A percentile compares a stretch with the other conserved stretches of the same genome.
Evolutionary conservation across 2,329 filamentous ascomycete genomes (phyloP).

Genomic region (Chalaropsis ovoidea): DNA sequence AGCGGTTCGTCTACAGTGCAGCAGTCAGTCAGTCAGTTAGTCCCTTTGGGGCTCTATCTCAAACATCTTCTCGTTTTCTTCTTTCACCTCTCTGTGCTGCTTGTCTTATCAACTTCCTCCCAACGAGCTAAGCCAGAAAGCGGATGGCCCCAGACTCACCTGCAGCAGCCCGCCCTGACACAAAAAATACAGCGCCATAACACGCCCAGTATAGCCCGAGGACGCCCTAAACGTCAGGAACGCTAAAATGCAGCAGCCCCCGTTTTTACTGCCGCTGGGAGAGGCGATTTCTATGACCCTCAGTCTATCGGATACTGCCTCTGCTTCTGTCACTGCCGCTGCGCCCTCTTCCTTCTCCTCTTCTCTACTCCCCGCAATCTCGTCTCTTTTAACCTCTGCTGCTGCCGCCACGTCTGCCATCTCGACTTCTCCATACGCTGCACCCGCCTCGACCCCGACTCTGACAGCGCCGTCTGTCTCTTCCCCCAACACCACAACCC

Average conservation of each 20-base stretch:
- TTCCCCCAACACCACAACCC: slow-evolving; percentile 23
- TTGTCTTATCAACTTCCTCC: neutral
- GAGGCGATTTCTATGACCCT: slow-evolving; percentile 14
- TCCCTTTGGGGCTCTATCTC: neutral
- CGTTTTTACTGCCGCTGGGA: slow-evolving; percentile 9
- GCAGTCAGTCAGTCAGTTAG: neutral
- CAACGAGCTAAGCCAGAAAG: slow-evolving; percentile 9
- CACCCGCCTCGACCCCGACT: neutral
- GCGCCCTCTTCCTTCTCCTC: slow-evolving; percentile 17
- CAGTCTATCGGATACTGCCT: slow-evolving; percentile 18
- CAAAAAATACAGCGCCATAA: neutral
- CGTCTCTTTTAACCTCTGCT: neutral
- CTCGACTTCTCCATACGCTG: neutral
- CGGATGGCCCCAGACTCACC: slow-evolving; percentile 12
- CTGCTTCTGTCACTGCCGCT: slow-evolving; percentile 4
- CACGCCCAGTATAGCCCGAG: neutral
- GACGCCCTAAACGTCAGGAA: neutral
- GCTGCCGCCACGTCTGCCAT: neutral
- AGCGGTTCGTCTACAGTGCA: neutral
- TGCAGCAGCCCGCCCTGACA: too few species aligned
- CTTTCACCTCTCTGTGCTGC: neutral
- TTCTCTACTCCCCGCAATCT: slow-evolving; percentile 9
- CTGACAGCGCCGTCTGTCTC: slow-evolving; percentile 1
- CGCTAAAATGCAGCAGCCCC: slow-evolving; percentile 20
- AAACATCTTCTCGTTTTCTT: too few species aligned